A percentile compares a stretch with the other conserved stretches of the same genome.
Evolutionary conservation across 805 yeast species (phyloP).

Genomic region (Ogataea glucozyma): DNA sequence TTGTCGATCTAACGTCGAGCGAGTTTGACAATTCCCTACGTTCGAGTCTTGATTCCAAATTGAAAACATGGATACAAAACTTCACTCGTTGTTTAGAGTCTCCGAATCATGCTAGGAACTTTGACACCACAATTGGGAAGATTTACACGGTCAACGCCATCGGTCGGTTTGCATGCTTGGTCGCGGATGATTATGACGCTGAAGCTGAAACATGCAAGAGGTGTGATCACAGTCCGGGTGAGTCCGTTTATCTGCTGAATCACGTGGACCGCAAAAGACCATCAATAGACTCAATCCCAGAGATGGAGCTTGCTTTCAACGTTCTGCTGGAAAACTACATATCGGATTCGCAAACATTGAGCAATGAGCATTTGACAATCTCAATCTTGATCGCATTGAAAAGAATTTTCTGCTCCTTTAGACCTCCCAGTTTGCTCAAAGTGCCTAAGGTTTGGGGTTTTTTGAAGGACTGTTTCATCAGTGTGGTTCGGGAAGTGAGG

Average conservation of each 20-base stretch:
- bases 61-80: constrained; percentile 14
- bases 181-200: constrained; percentile 39
- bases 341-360: constrained; percentile 19
- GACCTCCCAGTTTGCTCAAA: constrained; percentile 43
- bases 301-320: constrained; percentile 28
- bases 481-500: constrained; percentile 56
- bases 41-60: constrained; percentile 4
- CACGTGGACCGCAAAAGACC: constrained; percentile 35
- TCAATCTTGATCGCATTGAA: constrained; percentile 47
- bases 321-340: constrained; percentile 31
- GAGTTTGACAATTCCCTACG: constrained; percentile 1
- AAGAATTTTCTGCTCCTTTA: constrained; percentile 52
- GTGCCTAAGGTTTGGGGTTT: constrained; percentile 40
- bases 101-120: too few species aligned
- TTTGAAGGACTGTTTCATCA: constrained; percentile 40
- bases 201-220: constrained; percentile 35
- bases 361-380: constrained; percentile 36
- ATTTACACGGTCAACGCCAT: constrained; percentile 39
- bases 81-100: constrained; percentile 8
- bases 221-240: constrained; percentile 36
- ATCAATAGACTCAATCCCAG: constrained; percentile 16
- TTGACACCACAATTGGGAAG: constrained; percentile 26
- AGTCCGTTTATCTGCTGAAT: constrained; percentile 16
- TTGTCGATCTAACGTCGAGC: constrained; percentile 21
- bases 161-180: constrained; percentile 45